A percentile compares a stretch with the other conserved stretches of the same genome.
Evolutionary conservation across 1,284 basidiomycete species (phyloP).

Genomic region (Agaricales sp.): DNA sequence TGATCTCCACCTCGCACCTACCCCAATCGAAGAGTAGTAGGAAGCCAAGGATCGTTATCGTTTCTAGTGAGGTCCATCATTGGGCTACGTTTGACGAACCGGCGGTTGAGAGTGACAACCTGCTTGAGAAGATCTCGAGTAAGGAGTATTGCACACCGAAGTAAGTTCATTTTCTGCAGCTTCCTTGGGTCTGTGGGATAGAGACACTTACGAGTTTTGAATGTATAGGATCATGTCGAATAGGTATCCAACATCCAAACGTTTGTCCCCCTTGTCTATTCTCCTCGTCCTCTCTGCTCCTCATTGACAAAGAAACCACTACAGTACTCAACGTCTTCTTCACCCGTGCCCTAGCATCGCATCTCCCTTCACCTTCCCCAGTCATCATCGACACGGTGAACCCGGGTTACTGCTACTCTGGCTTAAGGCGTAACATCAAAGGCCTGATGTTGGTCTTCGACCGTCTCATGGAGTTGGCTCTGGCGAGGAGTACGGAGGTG

Average conservation of each 20-base stretch:
- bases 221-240: slow-evolving; percentile 9
- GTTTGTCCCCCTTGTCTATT: neutral
- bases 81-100: slow-evolving; percentile 9
- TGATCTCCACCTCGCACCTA: slow-evolving; percentile 13
- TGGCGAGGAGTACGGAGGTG: slow-evolving; percentile 1
- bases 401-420: slow-evolving; percentile 1
- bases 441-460: neutral
- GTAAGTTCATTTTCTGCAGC: no score
- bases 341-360: slow-evolving; percentile 20
- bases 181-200: no score
- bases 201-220: no score
- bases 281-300: neutral
- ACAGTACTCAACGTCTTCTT: slow-evolving; percentile 22
- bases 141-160: slow-evolving; percentile 17
- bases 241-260: slow-evolving; percentile 24
- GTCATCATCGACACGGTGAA: neutral
- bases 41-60: slow-evolving; percentile 18
- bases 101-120: slow-evolving; percentile 11
- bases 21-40: slow-evolving; percentile 9
- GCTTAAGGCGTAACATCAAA: neutral
- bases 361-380: slow-evolving; percentile 1
- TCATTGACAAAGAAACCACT: neutral
- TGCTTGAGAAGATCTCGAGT: slow-evolving; percentile 21
- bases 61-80: slow-evolving; percentile 14
- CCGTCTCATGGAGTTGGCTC: neutral